These are phyloP conservation scores for Urtica urens DNA, from an alignment of 306 rosid genomes.

Conservation along the genomic window DNA sequence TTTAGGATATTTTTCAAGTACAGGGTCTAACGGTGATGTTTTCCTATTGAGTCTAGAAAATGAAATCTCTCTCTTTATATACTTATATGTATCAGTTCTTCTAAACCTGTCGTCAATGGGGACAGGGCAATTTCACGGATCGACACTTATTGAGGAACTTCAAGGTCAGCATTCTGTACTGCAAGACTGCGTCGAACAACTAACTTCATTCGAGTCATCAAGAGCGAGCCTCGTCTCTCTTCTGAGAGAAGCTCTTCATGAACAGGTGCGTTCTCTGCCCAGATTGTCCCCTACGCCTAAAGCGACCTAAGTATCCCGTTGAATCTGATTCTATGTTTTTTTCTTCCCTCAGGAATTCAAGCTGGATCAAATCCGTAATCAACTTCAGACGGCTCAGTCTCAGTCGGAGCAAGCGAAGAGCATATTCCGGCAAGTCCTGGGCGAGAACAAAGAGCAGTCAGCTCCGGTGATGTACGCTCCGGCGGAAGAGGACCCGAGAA, in stretches of 20 bases:
- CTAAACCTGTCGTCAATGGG: slow-evolving; percentile 15
- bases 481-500: slow-evolving; percentile 69
- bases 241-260: slow-evolving; percentile 76
- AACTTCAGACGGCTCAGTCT: slow-evolving; percentile 81
- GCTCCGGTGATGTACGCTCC: slow-evolving; percentile 66
- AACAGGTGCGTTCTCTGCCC: slow-evolving; percentile 54
- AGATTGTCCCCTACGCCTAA: not conserved
- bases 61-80: too few species aligned
- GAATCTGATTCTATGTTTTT: not conserved
- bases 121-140: slow-evolving; percentile 53
- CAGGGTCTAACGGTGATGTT: too few species aligned
- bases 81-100: too few species aligned
- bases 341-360: slow-evolving; percentile 67
- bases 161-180: slow-evolving; percentile 60
- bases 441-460: slow-evolving; percentile 59
- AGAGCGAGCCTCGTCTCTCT: slow-evolving; percentile 78
- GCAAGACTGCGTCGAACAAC: slow-evolving; percentile 68
- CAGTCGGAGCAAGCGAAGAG: slow-evolving; percentile 53
- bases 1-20: too few species aligned
- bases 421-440: slow-evolving; percentile 41
- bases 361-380: slow-evolving; percentile 72
- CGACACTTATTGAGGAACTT: slow-evolving; percentile 57
- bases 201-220: slow-evolving; percentile 59
- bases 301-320: not conserved
- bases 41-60: too few species aligned